These are phyloP conservation scores for Flaveria robusta DNA, from an alignment of 129 eudicot species.

Conservation along the genomic window DNA sequence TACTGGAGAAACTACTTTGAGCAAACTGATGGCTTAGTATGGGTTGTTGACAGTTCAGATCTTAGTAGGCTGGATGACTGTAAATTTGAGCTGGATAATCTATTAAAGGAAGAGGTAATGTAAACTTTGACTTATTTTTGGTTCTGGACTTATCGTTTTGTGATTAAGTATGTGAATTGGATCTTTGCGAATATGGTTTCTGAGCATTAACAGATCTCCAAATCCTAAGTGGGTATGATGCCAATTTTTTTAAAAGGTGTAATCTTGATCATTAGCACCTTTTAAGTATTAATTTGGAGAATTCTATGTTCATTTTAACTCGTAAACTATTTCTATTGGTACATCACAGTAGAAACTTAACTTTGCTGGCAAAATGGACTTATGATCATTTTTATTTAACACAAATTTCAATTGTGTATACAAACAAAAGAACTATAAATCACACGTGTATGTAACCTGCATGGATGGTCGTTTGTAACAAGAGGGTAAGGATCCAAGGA, in stretches of 20 bases:
- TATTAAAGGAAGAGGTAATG: slow-evolving; percentile 89
- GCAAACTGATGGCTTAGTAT: slow-evolving; percentile 94
- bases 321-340: not conserved
- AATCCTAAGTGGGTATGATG: not conserved
- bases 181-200: not conserved
- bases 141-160: slow-evolving; percentile 10
- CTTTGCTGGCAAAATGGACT: not conserved
- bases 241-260: not conserved
- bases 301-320: not conserved
- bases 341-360: not conserved
- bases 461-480: slow-evolving; percentile 1
- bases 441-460: not conserved
- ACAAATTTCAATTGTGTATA: not conserved
- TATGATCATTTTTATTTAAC: not conserved
- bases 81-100: slow-evolving; percentile 82
- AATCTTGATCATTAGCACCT: not conserved
- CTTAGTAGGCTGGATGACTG: slow-evolving; percentile 86
- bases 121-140: slow-evolving; percentile 6
- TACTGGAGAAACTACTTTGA: slow-evolving; percentile 99
- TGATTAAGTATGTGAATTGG: slow-evolving; percentile 1
- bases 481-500: not conserved
- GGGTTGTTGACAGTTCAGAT: slow-evolving; percentile 99
- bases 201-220: not conserved
- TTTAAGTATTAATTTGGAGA: not conserved
- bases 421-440: not conserved